Evolutionary conservation across 495 filamentous ascomycete species (phyloP), one percentile per base, ranked within the genome.

Genomic region (Penicillium longicatenatum): DNA sequence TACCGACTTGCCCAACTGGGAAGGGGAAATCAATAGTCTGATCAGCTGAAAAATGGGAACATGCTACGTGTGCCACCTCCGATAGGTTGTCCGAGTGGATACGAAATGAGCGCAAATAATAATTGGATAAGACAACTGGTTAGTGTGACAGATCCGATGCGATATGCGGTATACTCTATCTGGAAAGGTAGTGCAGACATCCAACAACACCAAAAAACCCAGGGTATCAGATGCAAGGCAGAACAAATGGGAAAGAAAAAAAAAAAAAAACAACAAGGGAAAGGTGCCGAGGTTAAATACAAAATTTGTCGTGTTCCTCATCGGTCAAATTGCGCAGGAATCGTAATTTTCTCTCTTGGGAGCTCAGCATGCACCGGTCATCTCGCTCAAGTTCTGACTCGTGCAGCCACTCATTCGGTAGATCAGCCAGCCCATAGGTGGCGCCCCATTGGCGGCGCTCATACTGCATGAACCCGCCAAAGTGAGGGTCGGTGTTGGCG

Each of bases 391-490:
- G 58, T 19, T 69, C 66, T 20, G 63, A 52, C 53, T 79, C 75
- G 3, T 50, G 50, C 31, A 69, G 20, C 75, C 75, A 79, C 39
- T 79, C 77, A 53, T 66, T 66, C 20, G 72, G 70, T 30, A 71
- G 50, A 42, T 71, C 72, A 6, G 62, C 54, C 35, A 69, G 24
- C 0, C 70, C 73, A 56, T 65, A 72, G 21, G 56, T 43, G 33
- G 70, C 54, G 16, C 76, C 64, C 71, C 76, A 79, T 74, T 83
- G 63, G 35, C 72, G 53, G 61, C 90, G 78, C 65, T 91, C 87
- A 56, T 89, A 86, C 60, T 89, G 82, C 79, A 96, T 80, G 37
- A 97, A 75, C 5, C 93, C 93, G 48, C 93, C 93, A 64, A 91
- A 86, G 24, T 79, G 79, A 22, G 74, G 75, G 66, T 98, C 93